Evolutionary conservation across 345 rosid genomes (phyloP), one percentile per base, ranked within the genome.

Genomic region (Pugionium dolabratum): DNA sequence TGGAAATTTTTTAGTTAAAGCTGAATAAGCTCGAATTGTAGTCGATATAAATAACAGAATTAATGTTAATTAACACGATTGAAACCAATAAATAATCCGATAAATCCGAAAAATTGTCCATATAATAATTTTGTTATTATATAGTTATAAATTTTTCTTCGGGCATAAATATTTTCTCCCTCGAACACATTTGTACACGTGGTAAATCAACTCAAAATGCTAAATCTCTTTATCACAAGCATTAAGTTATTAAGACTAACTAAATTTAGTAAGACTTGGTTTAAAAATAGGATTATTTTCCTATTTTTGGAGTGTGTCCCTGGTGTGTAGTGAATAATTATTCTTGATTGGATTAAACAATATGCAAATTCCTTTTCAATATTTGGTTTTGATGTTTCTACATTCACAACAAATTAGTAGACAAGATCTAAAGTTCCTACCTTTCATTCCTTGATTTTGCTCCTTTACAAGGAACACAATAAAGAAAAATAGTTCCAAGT

Each of bases 201-300:
- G 18, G 18, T 18, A 18, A 64, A 31, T 52, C 27, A 28, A 4
- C 27, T 4, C 27, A 9, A 27, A 6, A 48, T 2, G 34, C 31
- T 10, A 50, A 27, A 11, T 42, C 39, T 4, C 9, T 59, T 18
- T 47, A 18, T 58, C 44, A 37, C 30, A 28, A n/a, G 36, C 25
- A 57, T 67, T 27, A 69, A 59, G 66, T 69, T 59, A 26, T 18
- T 18, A 18, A 51, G 54, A 41, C 7, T 43, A 11, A 26, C 69
- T 62, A 71, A 63, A 55, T 48, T 47, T 71, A 41, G 63, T 63
- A 71, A 53, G 58, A 37, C 26, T 50, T 55, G 51, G 70, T 59
- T 64, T 55, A 34, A 59, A 64, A 48, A 34, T 64, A 64, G 75
- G 70, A 71, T 33, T 63, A 33, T 41, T 45, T 64, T 49, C 26